Percentiles rank a stretch among this genome's conserved stretches.
Evolutionary conservation across 768 basidiomycete species (phyloP).

Genomic region (Trametes coccinea): DNA sequence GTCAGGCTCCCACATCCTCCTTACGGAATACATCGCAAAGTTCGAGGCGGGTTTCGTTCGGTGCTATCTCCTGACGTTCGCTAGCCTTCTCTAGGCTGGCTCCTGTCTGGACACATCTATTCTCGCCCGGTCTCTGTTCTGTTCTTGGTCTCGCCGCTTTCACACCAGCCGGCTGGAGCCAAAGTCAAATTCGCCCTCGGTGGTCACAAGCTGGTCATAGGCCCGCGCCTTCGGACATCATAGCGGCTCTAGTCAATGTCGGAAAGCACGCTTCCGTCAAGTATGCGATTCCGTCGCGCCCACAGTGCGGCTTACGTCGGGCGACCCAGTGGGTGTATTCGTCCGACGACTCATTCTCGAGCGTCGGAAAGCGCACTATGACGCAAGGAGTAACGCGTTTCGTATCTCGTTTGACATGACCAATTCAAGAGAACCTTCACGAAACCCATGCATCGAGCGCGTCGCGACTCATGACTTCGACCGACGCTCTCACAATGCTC

Average conservation of each 20-base stretch:
- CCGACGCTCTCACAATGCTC: neutral
- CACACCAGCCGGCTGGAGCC: neutral
- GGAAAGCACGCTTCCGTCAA: neutral
- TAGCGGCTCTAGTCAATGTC: neutral
- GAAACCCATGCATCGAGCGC: constrained; percentile 1
- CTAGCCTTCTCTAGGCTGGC: neutral
- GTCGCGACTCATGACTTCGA: constrained; percentile 1
- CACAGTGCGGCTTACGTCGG: constrained; percentile 8
- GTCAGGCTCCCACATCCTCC: neutral
- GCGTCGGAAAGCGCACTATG: neutral
- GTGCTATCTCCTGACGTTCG: neutral
- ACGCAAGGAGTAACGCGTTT: constrained; percentile 4
- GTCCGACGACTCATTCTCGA: constrained; percentile 10
- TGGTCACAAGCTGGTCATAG: neutral
- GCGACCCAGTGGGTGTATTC: neutral
- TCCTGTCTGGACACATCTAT: neutral
- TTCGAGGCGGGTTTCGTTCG: neutral
- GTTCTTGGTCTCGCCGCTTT: neutral
- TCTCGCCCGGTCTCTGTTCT: neutral
- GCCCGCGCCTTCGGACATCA: constrained; percentile 1
- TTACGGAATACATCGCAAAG: neutral
- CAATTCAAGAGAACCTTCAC: constrained; percentile 12
- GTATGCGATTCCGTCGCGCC: neutral
- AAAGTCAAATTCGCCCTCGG: neutral
- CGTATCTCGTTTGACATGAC: constrained; percentile 6